Percentiles rank a stretch among this genome's conserved stretches.
phyloP scores from a whole-genome alignment of 2,329 filamentous ascomycete genomes.

The Alternaria hordeiaustralica region DNA sequence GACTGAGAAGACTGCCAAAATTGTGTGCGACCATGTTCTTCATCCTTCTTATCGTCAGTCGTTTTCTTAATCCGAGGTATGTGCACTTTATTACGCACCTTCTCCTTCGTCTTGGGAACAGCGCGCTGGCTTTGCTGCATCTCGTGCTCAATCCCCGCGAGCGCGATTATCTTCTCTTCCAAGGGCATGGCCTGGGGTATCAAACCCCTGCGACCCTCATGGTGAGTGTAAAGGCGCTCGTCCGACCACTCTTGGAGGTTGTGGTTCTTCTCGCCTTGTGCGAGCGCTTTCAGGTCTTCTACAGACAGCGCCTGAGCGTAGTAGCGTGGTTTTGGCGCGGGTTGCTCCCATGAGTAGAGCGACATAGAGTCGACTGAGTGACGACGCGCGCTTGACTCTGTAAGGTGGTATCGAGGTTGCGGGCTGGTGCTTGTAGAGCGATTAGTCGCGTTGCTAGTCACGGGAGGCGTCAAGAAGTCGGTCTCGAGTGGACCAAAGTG shows the following conservation, averaged over 20 bases:
- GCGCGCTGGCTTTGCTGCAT: constrained; percentile 12
- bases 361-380: background rate
- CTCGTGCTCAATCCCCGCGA: constrained; percentile 16
- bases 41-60: background rate
- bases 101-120: background rate
- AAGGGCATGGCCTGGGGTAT: constrained; percentile 12
- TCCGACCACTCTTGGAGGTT: constrained; percentile 25
- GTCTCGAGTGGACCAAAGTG: background rate
- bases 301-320: constrained; percentile 26
- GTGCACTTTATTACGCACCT: constrained; percentile 15
- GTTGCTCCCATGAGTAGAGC: background rate
- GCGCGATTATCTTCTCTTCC: constrained; percentile 5
- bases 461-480: background rate
- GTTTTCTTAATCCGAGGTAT: constrained; percentile 13
- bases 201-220: constrained; percentile 16
- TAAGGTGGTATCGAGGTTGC: background rate
- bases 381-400: background rate
- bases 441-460: background rate
- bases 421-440: background rate
- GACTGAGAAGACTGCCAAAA: constrained; percentile 5
- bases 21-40: constrained; percentile 11
- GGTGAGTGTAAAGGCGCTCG: constrained; percentile 12
- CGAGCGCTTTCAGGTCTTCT: constrained; percentile 24
- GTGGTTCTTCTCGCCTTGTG: constrained; percentile 23
- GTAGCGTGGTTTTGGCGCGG: constrained; percentile 22